Evolutionary conservation across 2,329 filamentous ascomycete species (phyloP).

Genomic region (Epicoccum sorghinum): DNA sequence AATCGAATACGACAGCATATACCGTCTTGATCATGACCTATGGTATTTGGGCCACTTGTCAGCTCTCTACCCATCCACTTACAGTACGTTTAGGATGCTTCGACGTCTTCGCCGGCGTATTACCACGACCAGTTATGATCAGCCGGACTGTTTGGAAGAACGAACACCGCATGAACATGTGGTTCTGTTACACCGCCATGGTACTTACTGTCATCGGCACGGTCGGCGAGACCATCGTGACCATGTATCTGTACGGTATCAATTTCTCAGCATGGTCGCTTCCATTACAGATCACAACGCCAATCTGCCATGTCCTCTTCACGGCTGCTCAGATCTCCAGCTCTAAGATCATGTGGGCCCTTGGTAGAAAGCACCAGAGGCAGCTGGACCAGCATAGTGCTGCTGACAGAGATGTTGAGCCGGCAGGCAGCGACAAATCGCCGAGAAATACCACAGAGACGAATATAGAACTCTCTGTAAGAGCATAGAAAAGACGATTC

Average conservation of each 20-base stretch:
- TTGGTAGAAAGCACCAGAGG: not conserved
- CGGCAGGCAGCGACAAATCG: not conserved
- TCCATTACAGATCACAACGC: not conserved
- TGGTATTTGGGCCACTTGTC: not conserved
- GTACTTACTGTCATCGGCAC: not conserved
- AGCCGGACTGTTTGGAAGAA: not conserved
- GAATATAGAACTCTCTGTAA: not conserved
- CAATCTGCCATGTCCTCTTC: not conserved
- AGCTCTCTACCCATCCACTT: not conserved
- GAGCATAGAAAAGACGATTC: too few species aligned
- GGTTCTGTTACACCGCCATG: not conserved
- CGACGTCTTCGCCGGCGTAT: constrained; percentile 3
- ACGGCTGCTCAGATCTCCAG: not conserved
- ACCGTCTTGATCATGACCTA: constrained; percentile 9
- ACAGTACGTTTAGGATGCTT: not conserved
- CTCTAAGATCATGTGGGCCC: not conserved
- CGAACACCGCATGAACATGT: constrained; percentile 3
- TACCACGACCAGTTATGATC: not conserved
- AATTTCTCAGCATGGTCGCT: not conserved
- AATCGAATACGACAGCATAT: not conserved
- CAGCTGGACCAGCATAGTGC: not conserved
- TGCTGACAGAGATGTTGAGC: not conserved
- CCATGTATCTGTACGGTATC: not conserved
- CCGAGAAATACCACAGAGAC: not conserved
- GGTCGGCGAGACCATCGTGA: not conserved